These are phyloP conservation scores for Colletotrichum trifolii DNA, from an alignment of 2,329 filamentous ascomycete species.

Conservation along the genomic window DNA sequence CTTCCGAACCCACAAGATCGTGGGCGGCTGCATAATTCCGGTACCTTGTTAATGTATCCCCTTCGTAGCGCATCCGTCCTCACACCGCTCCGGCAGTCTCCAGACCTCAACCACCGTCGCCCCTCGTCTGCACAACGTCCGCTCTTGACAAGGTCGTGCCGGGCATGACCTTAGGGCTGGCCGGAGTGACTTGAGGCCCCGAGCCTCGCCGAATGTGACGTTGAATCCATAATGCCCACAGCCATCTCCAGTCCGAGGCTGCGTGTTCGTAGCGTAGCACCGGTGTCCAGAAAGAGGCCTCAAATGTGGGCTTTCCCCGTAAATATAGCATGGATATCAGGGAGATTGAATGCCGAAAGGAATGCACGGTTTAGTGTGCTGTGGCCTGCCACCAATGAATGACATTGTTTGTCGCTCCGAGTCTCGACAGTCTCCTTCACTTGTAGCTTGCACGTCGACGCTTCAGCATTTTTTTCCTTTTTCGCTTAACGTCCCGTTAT, in stretches of 20 bases:
- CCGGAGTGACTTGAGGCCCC: not conserved
- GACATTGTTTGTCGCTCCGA: too few relatives aligned
- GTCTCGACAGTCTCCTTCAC: too few relatives aligned
- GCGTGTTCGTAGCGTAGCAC: too few relatives aligned
- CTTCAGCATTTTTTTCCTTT: too few relatives aligned
- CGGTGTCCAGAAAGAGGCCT: too few relatives aligned
- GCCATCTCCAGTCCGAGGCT: too few relatives aligned
- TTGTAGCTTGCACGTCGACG: too few relatives aligned
- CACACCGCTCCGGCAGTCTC: constrained; percentile 3
- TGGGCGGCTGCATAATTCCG: constrained; percentile 21
- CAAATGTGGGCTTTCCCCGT: not conserved
- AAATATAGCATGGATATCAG: not conserved
- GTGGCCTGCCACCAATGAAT: too few relatives aligned
- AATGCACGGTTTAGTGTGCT: too few relatives aligned
- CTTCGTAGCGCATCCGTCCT: constrained; percentile 22
- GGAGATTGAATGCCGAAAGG: not conserved
- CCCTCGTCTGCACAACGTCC: not conserved
- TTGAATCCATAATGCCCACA: too few relatives aligned
- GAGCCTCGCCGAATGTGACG: too few relatives aligned
- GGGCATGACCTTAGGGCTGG: constrained; percentile 10
- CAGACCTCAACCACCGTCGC: not conserved
- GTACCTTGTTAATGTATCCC: constrained; percentile 29
- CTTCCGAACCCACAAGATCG: not conserved
- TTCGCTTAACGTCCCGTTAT: too few relatives aligned
- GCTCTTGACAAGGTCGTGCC: not conserved